These are phyloP conservation scores for Henckelia pumila DNA, from an alignment of 257 asterid genomes.

Conservation along the genomic window DNA sequence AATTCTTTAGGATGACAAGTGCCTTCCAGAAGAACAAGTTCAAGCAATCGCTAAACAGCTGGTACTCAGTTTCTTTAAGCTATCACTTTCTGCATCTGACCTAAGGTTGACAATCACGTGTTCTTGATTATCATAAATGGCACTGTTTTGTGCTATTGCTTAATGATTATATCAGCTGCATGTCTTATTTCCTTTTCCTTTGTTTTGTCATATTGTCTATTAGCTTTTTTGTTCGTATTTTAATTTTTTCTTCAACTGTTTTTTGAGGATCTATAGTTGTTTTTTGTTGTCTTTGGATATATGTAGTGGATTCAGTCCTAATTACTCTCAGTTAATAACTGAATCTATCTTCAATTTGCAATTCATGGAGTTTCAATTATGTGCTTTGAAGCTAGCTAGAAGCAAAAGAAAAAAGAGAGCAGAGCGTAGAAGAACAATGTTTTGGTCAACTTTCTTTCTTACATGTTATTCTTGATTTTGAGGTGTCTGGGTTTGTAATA, in stretches of 20 bases:
- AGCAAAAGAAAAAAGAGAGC: too few species aligned
- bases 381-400: too few species aligned
- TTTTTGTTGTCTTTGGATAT: too few species aligned
- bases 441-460: constrained; percentile 4
- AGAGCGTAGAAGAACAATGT: too few species aligned
- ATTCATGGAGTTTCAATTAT: too few species aligned
- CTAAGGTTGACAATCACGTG: neutral
- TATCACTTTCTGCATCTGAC: constrained; percentile 4
- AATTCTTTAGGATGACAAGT: constrained; percentile 96
- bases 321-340: too few species aligned
- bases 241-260: too few species aligned
- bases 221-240: too few species aligned
- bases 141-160: constrained; percentile 3
- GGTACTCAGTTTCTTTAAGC: constrained; percentile 41
- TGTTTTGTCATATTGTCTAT: constrained; percentile 23
- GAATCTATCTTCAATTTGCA: too few species aligned
- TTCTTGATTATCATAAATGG: neutral
- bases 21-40: constrained; percentile 98
- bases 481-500: constrained; percentile 12
- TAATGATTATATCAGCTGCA: constrained; percentile 14
- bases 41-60: constrained; percentile 97
- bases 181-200: constrained; percentile 15
- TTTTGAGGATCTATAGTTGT: too few species aligned
- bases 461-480: neutral
- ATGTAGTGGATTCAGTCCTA: too few species aligned